Evolutionary conservation across 495 filamentous ascomycete species (phyloP), one percentile per base, ranked within the genome.

Genomic region (Amorphotheca resinae): DNA sequence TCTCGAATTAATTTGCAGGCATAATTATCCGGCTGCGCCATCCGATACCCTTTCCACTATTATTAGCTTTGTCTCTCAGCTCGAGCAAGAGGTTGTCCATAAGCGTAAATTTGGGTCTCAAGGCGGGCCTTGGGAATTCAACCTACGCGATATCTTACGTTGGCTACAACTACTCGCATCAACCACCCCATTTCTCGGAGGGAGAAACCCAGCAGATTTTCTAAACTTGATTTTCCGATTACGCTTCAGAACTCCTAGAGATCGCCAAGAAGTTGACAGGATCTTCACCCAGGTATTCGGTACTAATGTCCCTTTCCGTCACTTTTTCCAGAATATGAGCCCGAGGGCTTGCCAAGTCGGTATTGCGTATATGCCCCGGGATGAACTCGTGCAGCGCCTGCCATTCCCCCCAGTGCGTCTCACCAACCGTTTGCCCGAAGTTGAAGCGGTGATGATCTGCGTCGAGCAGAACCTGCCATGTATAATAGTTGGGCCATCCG

Each of bases 121-220:
- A 38, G 93, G 93, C 36, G 82, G 82, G 8, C 93, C 91, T 2
- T 96, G 89, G 93, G 93, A 99, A 54, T 87, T 99, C 54, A 99
- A 99, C 50, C 64, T 99, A 47, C 79, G 93, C 55, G 93, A 99
- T 61, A 84, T 82, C 4, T 72, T 88, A 34, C 74, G 93, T 28
- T 96, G 89, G 89, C 69, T 95, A 23, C 72, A 85, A 42, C 56
- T 99, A 33, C 64, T 85, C 23, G 70, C 65, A 4, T 68, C 73
- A 25, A 42, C 72, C 42, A 57, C 77, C 55, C 59, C 68, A 32
- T 50, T 85, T 23, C 56, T 84, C 43, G 51, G 67, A 14, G 61
- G 61, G 15, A 64, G 66, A 1, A 63, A 61, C 26, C 67, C 78
- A 12, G 66, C 70, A 33, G 74, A 93, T 49, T 93, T 87, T 60